Evolutionary conservation across 371 early-diverging fungal species (phyloP), one percentile per base, ranked within the genome.

Genomic region (Mortierella sp.): DNA sequence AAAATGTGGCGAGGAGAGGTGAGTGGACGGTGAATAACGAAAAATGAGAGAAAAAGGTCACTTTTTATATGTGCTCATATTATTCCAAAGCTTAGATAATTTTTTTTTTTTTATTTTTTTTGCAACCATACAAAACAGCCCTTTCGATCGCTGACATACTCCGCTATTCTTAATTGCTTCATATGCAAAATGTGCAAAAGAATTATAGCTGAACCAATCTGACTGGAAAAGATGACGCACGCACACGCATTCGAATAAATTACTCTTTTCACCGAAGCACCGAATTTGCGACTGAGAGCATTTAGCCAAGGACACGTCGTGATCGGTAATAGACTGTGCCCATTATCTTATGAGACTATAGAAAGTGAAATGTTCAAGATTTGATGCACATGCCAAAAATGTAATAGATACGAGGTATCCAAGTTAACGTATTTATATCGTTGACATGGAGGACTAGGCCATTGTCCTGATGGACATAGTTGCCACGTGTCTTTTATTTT

Each of bases 91-190:
- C 48, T 48, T 19, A 48, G 50, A 50, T 36, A n/a, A 63, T 63
- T 40, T 7, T 40, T 9, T 55, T 16, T 50, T 32, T n/a, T 50
- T 11, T 1, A 4, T 55, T 16, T 50, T 32, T n/a, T 50, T 11
- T 1, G 16, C 16, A 45, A 43, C 43, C 15, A 43, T 43, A 1
- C 10, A 13, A 3, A 3, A 43, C 43, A 43, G 43, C 43, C 15
- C 43, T 43, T 8, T 55, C 66, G 66, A 57, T 66, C 45, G 58
- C 66, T 57, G 57, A 66, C 66, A 7, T 50, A 62, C 62, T 62
- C 43, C 43, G 62, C 60, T 63, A 21, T 48, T 32, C 33, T 32
- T 24, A 40, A 19, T 16, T 36, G 36, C 36, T 50, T 50, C 50
- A n/a, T 50, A n/a, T 36, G 36, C 36, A 36, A 36, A 36, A 36